Base-by-base conservation (phyloP, 1,139 yeast species). In the Suhomyces bokatorum region DNA sequence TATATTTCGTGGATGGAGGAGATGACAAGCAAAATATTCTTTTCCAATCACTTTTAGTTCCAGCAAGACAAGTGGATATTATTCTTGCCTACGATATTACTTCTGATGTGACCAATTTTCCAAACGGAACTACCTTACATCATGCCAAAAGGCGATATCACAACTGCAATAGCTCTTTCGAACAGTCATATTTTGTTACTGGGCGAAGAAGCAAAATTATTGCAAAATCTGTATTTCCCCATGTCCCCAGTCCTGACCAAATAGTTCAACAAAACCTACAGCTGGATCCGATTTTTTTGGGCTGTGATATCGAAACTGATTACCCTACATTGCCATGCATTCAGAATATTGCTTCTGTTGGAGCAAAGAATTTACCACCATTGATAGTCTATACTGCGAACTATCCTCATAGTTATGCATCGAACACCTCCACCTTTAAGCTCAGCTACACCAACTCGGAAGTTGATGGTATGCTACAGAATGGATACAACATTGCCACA, bases 361-460 rank as follows among this genome's bases (percentile, higher is more conserved):
- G 11, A 7, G 13, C 15, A 34, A 20, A 20, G 2, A 15, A 20
- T 13, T 47, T 73, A 4, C 84, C 84, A 1, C 87, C 87, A 0
- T 57, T 83, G 24, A 67, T 83, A 13, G 69, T 83, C 0, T 81
- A 82, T 55, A 65, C 70, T 34, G 73, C 81, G 3, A 83, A 83
- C 54, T 52, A 64, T 6, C 53, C 67, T 24, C 64, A 69, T 39
- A 59, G 75, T 0, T 78, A 59, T 49, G 51, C 59, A 0, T 72
- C 87, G 5, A 83, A 83, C 54, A 75, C 77, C 0, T 81, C 87
- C 1, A 83, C 88, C 0, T 82, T 83, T 59, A 77, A 80, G 52
- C 60, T 80, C 41, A 70, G 77, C 31, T 83, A 81, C 56, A 69
- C 64, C 15, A 50, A 55, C 0, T 50, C 48, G 0, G 86, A 81